A percentile compares a stretch with the other conserved stretches of the same genome.
Evolutionary conservation across 1,284 basidiomycete species (phyloP).

Genomic region (Ganoderma leucocontextum): DNA sequence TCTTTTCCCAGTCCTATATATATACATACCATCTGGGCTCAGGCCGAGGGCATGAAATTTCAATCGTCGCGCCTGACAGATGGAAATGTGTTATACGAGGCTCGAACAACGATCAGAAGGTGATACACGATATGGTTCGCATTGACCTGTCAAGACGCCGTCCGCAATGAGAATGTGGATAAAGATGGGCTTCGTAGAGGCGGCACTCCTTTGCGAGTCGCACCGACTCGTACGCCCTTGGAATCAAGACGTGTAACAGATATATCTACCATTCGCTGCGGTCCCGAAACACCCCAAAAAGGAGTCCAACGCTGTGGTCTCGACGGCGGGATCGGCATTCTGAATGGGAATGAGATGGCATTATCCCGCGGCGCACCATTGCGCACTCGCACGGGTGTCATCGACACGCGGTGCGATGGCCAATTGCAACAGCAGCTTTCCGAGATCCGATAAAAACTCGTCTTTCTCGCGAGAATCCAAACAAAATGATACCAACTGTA

Average conservation of each 20-base stretch:
- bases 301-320: neutral
- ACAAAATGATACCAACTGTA: neutral
- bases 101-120: neutral
- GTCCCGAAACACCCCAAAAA: neutral
- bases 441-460: no score
- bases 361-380: neutral
- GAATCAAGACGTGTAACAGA: neutral
- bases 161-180: neutral
- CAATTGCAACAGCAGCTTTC: neutral
- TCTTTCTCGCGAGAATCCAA: neutral
- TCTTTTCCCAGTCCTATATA: neutral
- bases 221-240: no score
- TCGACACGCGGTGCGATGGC: neutral
- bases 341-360: neutral
- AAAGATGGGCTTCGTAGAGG: neutral
- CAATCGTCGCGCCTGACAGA: no score
- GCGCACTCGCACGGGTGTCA: neutral
- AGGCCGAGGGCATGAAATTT: neutral
- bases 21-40: neutral
- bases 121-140: no score
- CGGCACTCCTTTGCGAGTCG: neutral
- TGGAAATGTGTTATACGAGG: no score
- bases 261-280: neutral
- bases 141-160: no score
- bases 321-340: neutral